These are phyloP conservation scores for Hortaea werneckii DNA, from an alignment of 2,329 filamentous ascomycete species.

Conservation along the genomic window DNA sequence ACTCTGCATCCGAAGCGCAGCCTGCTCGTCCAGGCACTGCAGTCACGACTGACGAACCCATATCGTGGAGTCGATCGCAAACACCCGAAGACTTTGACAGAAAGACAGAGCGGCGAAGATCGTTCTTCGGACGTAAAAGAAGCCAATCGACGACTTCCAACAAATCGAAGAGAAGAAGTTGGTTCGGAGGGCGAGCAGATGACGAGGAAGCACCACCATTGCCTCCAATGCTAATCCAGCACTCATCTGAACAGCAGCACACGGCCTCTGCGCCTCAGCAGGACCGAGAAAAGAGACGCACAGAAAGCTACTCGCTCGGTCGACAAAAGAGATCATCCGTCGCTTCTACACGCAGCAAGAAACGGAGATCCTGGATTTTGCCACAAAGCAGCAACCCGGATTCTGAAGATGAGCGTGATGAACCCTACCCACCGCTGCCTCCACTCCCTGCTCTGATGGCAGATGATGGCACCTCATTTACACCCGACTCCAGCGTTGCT, in stretches of 20 bases:
- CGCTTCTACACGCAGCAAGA: constrained; percentile 2
- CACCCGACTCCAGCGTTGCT: constrained; percentile 1
- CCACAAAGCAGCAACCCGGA: constrained; percentile 5
- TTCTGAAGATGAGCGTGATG: neutral
- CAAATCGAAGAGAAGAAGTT: neutral
- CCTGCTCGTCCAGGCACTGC: constrained; percentile 3
- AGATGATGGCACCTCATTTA: constrained; percentile 1
- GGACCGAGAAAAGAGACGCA: neutral
- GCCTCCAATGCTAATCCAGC: neutral
- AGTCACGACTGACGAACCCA: constrained; percentile 4
- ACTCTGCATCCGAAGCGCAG: neutral
- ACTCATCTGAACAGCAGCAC: neutral
- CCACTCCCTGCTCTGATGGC: neutral
- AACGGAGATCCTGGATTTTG: constrained; percentile 5
- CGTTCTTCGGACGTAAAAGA: constrained; percentile 1
- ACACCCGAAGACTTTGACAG: neutral
- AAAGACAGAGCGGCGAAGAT: constrained; percentile 4
- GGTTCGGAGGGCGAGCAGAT: neutral
- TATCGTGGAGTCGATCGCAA: constrained; percentile 1
- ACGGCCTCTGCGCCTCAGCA: neutral
- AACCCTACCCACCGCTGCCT: neutral
- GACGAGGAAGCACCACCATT: constrained; percentile 1
- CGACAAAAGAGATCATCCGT: neutral
- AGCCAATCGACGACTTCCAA: constrained; percentile 1
- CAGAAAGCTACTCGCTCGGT: neutral